phyloP scores from a whole-genome alignment of 1,284 basidiomycete genomes.

The Microbotryomycetes sp. region DNA sequence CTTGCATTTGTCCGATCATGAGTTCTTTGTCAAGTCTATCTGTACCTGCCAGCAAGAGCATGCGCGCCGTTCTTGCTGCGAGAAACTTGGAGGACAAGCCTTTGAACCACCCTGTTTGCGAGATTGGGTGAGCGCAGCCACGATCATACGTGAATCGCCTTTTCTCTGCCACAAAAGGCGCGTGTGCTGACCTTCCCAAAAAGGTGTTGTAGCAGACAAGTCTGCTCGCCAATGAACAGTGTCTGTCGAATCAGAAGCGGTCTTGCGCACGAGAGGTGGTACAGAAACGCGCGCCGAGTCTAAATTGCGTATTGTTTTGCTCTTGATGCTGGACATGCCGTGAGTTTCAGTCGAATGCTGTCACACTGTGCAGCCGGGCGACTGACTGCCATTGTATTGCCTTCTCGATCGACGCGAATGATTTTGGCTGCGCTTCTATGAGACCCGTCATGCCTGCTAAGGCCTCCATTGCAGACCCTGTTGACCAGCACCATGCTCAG shows the following conservation, averaged over 20 bases:
- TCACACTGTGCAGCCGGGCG: background rate
- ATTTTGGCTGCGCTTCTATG: conserved; percentile 72
- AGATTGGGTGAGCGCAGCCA: background rate
- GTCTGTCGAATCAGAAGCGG: background rate
- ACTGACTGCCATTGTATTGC: conserved; percentile 94
- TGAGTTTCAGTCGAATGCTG: background rate
- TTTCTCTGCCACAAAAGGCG: background rate
- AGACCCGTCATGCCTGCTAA: conserved; percentile 83
- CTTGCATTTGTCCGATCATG: conserved; percentile 96
- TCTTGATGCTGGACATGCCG: conserved; percentile 51
- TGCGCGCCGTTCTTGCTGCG: conserved; percentile 62
- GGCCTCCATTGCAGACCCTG: conserved; percentile 88
- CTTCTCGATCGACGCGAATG: conserved; percentile 72
- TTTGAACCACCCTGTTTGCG: conserved; percentile 74
- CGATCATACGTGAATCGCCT: background rate
- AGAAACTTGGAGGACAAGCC: conserved; percentile 75
- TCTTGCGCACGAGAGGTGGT: conserved; percentile 55
- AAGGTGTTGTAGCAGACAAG: conserved; percentile 73
- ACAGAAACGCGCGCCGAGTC: conserved; percentile 77
- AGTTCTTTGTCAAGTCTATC: conserved; percentile 86
- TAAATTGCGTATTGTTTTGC: conserved; percentile 68
- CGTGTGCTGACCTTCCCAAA: conserved; percentile 66
- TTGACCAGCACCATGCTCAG: background rate
- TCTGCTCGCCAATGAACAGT: conserved; percentile 67
- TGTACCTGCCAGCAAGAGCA: conserved; percentile 84